Base-by-base conservation (phyloP, 1,139 yeast species). In the Yamadazyma atmosphaerica region DNA sequence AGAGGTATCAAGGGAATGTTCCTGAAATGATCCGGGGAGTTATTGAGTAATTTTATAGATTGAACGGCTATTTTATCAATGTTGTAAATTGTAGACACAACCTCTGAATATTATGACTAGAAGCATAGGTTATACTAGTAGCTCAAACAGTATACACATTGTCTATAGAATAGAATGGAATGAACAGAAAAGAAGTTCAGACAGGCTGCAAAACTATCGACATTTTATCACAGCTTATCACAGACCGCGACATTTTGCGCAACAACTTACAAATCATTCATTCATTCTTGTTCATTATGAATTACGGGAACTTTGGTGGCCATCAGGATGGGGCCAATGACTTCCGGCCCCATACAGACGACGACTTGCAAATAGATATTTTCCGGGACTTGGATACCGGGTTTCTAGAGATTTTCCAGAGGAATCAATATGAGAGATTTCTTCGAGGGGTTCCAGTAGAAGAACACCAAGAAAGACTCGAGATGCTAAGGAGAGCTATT, bases 341-440 rank as follows among this genome's bases (percentile, higher is more conserved):
- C 5, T 15, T 27, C 16, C 15, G 11, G 9, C 30, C 30, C 14
- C 16, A 14, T 17, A 32, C 15, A 16, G 30, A 18, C 13, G 35
- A 33, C 16, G 21, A 29, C n/a, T 52, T 42, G 18, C 40, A 43
- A 7, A 34, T 45, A 8, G 61, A 59, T 42, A 51, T 56, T 23
- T 58, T 58, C 37, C 43, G 47, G 29, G 54, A 57, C 35, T 42
- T 60, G 21, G 63, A 60, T 37, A 42, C 50, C 10, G 55, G 53
- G 7, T 45, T 59, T 4, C 35, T 53, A 4, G 62, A 58, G 32
- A 34, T 58, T 8, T 55, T 59, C 34, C 53, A 50, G 24, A 39
- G 56, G 22, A 46, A 52, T 19, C 60, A 53, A 30, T 29, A 45
- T 5, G 51, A 47, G 13, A 42, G 40, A 11, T 35, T 52, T 13